Conservation (phyloP, 2,329 filamentous ascomycete genomes). For the Colletotrichum camelliae region DNA sequence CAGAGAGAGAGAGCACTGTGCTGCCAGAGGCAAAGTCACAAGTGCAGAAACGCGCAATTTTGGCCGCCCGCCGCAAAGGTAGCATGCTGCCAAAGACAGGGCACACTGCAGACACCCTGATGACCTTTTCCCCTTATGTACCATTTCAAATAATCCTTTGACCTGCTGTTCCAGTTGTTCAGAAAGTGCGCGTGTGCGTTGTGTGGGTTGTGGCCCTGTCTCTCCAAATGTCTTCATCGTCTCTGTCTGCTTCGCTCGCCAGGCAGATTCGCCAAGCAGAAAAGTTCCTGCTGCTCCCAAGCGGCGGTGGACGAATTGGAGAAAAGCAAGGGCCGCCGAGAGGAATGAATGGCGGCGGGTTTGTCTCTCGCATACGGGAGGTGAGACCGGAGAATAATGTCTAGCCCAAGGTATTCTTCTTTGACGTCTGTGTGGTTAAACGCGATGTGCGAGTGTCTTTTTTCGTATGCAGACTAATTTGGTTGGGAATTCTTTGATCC, state of each 20-base stretch:
- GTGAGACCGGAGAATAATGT: constrained; percentile 9
- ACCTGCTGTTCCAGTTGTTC: neutral
- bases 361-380: neutral
- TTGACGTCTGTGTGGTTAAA: neutral
- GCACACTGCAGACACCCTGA: neutral
- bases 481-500: constrained; percentile 1
- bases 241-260: neutral
- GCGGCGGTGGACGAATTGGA: neutral
- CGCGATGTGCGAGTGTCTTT: neutral
- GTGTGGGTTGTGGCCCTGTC: neutral
- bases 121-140: neutral
- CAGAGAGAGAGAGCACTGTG: neutral
- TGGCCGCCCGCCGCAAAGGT: neutral
- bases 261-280: neutral
- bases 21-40: neutral
- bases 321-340: neutral
- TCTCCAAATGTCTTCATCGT: neutral
- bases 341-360: neutral
- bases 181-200: neutral
- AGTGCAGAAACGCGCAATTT: neutral
- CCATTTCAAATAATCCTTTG: neutral
- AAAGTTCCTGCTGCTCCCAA: neutral
- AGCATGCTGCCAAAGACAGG: neutral
- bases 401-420: neutral
- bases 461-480: constrained; percentile 9